Evolutionary conservation across 1,139 yeast species (phyloP).

Genomic region (Hanseniaspora sp.): DNA sequence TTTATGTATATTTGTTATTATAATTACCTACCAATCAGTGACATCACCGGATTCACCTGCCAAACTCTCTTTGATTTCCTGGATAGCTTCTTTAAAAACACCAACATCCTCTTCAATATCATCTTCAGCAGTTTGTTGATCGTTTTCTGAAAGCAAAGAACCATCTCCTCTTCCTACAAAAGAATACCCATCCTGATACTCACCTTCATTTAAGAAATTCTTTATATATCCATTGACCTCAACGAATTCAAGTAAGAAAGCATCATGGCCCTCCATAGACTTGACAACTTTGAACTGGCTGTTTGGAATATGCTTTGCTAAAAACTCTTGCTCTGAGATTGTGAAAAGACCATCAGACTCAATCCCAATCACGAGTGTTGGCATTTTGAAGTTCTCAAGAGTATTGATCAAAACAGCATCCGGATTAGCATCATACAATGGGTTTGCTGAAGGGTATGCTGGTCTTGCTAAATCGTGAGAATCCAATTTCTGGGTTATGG

Average conservation of each 20-base stretch:
- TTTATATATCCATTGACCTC: conserved; percentile 62
- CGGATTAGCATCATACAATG: not conserved
- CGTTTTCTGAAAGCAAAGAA: conserved; percentile 33
- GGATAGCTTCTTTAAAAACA: conserved; percentile 22
- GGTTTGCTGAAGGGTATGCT: not conserved
- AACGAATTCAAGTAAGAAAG: conserved; percentile 79
- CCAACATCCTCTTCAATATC: conserved; percentile 30
- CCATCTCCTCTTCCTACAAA: not conserved
- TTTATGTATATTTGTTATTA: no score
- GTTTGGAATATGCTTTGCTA: conserved; percentile 66
- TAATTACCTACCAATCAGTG: conserved; percentile 58
- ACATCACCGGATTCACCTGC: conserved; percentile 93
- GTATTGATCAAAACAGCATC: conserved; percentile 35
- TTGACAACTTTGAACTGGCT: conserved; percentile 57
- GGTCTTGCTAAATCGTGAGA: conserved; percentile 81
- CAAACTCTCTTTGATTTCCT: conserved; percentile 53
- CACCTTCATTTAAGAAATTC: conserved; percentile 43
- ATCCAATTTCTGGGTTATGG: conserved; percentile 84
- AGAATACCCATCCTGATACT: no score
- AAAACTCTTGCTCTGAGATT: conserved; percentile 74
- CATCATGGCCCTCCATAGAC: conserved; percentile 98
- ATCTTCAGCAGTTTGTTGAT: conserved; percentile 43
- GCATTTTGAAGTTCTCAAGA: conserved; percentile 50
- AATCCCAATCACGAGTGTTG: conserved; percentile 77
- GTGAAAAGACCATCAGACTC: conserved; percentile 89